Percentiles rank a stretch among this genome's conserved stretches.
These are phyloP conservation scores for Aspergillus intermedius DNA, from an alignment of 2,329 filamentous ascomycete species.

Conservation along the genomic window DNA sequence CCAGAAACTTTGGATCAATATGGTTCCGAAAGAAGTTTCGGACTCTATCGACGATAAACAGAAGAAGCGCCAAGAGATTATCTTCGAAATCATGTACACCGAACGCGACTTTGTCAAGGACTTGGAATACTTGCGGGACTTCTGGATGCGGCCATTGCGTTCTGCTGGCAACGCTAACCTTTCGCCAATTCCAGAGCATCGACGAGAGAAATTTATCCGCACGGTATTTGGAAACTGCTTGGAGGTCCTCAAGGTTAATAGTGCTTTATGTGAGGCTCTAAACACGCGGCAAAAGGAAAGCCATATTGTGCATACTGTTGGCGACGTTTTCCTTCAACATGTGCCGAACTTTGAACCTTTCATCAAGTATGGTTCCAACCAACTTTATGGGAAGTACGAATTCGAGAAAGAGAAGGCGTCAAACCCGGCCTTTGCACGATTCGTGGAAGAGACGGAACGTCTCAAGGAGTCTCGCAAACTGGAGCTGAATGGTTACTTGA, in stretches of 20 bases:
- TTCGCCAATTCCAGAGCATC: slow-evolving; percentile 82
- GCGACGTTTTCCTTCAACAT: slow-evolving; percentile 89
- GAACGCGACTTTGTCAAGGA: slow-evolving; percentile 99
- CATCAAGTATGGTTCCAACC: slow-evolving; percentile 91
- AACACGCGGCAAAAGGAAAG: slow-evolving; percentile 86
- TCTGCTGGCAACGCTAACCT: slow-evolving; percentile 56
- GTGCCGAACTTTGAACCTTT: slow-evolving; percentile 92
- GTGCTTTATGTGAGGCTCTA: slow-evolving; percentile 76
- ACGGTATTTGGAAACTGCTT: slow-evolving; percentile 95
- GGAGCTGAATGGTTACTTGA: slow-evolving; percentile 94
- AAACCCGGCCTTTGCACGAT: slow-evolving; percentile 78
- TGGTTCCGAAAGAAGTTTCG: slow-evolving; percentile 88
- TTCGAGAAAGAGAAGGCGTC: slow-evolving; percentile 91
- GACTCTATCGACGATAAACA: slow-evolving; percentile 84
- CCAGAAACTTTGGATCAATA: slow-evolving; percentile 99
- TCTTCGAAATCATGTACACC: slow-evolving; percentile 97
- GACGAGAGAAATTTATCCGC: slow-evolving; percentile 82
- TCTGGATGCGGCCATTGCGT: slow-evolving; percentile 92
- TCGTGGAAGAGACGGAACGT: slow-evolving; percentile 93
- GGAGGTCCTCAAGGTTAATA: slow-evolving; percentile 89
- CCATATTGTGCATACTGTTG: slow-evolving; percentile 80
- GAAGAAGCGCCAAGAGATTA: slow-evolving; percentile 96
- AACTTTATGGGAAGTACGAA: slow-evolving; percentile 93
- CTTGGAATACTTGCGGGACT: slow-evolving; percentile 92
- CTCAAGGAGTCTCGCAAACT: slow-evolving; percentile 95